Evolutionary conservation across 805 yeast species (phyloP).

Genomic region (Starmera amethionina): DNA sequence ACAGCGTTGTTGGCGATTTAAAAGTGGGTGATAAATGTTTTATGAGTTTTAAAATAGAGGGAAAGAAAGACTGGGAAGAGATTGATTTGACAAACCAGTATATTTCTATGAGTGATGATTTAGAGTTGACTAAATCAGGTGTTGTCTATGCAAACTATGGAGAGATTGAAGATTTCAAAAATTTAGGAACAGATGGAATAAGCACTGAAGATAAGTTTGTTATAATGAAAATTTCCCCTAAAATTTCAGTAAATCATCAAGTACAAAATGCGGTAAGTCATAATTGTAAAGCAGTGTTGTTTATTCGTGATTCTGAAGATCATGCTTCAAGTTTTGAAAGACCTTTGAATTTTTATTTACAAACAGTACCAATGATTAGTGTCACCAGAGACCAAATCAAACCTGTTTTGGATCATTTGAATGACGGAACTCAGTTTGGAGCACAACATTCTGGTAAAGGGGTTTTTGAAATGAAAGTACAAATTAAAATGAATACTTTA

Average conservation of each 20-base stretch:
- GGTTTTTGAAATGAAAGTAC: constrained; percentile 11
- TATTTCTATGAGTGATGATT: constrained; percentile 60
- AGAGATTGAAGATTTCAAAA: constrained; percentile 37
- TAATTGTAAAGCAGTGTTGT: constrained; percentile 60
- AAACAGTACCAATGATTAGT: constrained; percentile 71
- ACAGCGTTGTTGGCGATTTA: constrained; percentile 3
- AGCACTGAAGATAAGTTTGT: constrained; percentile 40
- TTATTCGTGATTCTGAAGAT: constrained; percentile 39
- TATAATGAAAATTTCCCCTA: constrained; percentile 46
- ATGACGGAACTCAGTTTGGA: constrained; percentile 8
- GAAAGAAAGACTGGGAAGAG: constrained; percentile 16
- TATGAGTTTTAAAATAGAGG: constrained; percentile 51
- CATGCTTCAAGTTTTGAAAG: constrained; percentile 14
- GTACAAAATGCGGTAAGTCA: constrained; percentile 41
- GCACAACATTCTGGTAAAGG: constrained; percentile 14
- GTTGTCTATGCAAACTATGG: constrained; percentile 66
- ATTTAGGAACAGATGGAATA: constrained; percentile 27
- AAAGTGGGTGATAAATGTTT: constrained; percentile 35
- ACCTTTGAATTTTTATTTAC: constrained; percentile 27
- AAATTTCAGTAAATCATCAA: constrained; percentile 39
- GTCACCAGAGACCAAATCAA: constrained; percentile 65
- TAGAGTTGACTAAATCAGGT: constrained; percentile 37
- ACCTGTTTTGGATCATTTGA: constrained; percentile 22
- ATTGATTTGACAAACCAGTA: constrained; percentile 34
- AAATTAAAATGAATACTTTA: constrained; percentile 10